Percentiles rank a stretch among this genome's conserved stretches.
Conservation (phyloP, 2,329 filamentous ascomycete species). For the Aspergillus bombycis region DNA sequence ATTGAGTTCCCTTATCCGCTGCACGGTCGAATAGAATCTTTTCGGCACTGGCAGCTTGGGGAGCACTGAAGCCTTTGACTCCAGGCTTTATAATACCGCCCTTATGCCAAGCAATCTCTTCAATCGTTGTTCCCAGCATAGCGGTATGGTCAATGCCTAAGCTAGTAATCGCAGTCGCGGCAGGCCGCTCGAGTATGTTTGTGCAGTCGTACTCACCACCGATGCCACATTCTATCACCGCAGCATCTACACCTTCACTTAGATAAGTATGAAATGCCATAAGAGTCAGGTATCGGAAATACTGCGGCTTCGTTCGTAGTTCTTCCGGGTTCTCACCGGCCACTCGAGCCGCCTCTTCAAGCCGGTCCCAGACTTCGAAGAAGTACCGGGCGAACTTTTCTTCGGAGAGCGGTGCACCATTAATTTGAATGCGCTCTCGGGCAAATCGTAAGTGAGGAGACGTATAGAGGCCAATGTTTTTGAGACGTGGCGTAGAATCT, state of each 20-base stretch:
- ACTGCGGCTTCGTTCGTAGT: constrained; percentile 74
- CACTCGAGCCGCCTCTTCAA: constrained; percentile 57
- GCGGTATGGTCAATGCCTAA: constrained; percentile 83
- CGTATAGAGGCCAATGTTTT: constrained; percentile 77
- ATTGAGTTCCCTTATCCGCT: constrained; percentile 49
- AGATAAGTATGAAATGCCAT: constrained; percentile 85
- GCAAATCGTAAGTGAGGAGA: constrained; percentile 84
- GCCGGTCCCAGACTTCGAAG: constrained; percentile 78
- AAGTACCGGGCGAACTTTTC: constrained; percentile 75
- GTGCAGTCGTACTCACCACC: constrained; percentile 93
- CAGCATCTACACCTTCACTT: constrained; percentile 72
- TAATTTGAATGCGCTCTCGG: constrained; percentile 80
- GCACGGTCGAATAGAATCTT: constrained; percentile 61
- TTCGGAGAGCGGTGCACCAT: constrained; percentile 70
- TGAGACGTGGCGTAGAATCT: constrained; percentile 37
- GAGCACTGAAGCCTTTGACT: constrained; percentile 64
- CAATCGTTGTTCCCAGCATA: constrained; percentile 77
- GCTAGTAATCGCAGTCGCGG: constrained; percentile 74
- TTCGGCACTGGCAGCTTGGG: constrained; percentile 59
- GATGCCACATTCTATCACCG: constrained; percentile 90
- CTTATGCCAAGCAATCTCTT: constrained; percentile 90
- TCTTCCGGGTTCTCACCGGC: constrained; percentile 57
- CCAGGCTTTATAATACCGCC: constrained; percentile 79
- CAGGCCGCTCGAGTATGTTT: constrained; percentile 75
- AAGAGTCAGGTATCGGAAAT: constrained; percentile 89